These are phyloP conservation scores for Phytophthora quininea DNA, from an alignment of 352 stramenopile genomes.

Conservation along the genomic window DNA sequence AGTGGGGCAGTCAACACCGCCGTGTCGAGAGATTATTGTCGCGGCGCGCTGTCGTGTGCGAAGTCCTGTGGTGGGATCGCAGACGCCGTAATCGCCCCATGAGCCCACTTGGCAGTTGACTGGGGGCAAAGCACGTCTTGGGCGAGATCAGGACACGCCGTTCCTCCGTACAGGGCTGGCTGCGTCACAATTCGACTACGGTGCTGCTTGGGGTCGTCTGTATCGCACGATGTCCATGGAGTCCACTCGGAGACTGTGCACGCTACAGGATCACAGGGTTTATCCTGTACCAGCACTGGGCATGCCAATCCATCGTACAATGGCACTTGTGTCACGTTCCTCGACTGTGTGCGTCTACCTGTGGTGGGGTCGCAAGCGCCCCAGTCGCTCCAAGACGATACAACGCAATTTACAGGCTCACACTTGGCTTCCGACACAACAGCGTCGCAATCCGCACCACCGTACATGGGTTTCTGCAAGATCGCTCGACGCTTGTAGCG, in stretches of 20 bases:
- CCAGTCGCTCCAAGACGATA: slow-evolving; percentile 52
- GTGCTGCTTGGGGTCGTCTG: slow-evolving; percentile 48
- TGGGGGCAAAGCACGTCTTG: slow-evolving; percentile 47
- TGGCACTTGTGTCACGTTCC: slow-evolving; percentile 29
- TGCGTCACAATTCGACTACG: slow-evolving; percentile 43
- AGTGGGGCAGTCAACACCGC: slow-evolving; percentile 36
- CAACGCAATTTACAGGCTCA: slow-evolving; percentile 55
- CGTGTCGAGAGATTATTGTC: slow-evolving; percentile 26
- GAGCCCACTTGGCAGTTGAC: slow-evolving; percentile 46
- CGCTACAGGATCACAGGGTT: slow-evolving; percentile 48
- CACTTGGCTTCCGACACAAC: slow-evolving; percentile 42
- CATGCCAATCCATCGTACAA: slow-evolving; percentile 56
- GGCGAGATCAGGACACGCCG: slow-evolving; percentile 33
- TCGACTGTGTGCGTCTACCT: slow-evolving; percentile 43
- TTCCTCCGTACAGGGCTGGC: slow-evolving; percentile 38
- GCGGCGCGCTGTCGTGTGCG: slow-evolving; percentile 46
- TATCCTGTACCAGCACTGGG: slow-evolving; percentile 40
- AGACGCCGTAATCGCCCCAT: slow-evolving; percentile 54
- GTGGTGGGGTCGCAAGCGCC: slow-evolving; percentile 43
- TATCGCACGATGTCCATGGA: slow-evolving; percentile 57
- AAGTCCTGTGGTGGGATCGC: slow-evolving; percentile 42
- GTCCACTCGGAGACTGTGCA: slow-evolving; percentile 53
- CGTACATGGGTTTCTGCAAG: slow-evolving; percentile 39
- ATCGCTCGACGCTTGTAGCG: slow-evolving; percentile 45
- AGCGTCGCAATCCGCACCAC: slow-evolving; percentile 30